Percentiles rank a stretch among this genome's conserved stretches.
Evolutionary conservation across 2,329 filamentous ascomycete species (phyloP).

Genomic region (Aspergillus sclerotialis): DNA sequence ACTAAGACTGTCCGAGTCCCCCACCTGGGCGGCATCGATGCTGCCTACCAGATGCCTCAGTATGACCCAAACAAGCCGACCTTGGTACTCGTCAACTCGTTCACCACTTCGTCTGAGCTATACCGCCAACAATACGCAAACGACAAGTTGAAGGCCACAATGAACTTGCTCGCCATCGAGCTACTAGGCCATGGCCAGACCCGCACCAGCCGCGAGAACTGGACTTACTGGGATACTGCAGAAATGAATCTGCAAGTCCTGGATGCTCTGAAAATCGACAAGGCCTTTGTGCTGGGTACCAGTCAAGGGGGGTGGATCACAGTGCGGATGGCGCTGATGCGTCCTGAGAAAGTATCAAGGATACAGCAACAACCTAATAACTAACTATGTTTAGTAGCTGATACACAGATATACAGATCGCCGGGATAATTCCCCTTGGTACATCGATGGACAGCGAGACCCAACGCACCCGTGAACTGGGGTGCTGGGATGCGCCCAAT

Average conservation of each 20-base stretch:
- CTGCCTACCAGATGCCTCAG: conserved; percentile 42
- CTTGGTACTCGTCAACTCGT: conserved; percentile 45
- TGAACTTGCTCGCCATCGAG: conserved; percentile 50
- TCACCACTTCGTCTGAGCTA: conserved; percentile 44
- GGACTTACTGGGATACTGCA: conserved; percentile 51
- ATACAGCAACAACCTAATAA: neutral
- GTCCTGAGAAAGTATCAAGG: conserved; percentile 36
- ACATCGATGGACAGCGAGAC: conserved; percentile 48
- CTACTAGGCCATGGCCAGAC: conserved; percentile 48
- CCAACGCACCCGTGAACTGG: conserved; percentile 33
- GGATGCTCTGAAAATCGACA: conserved; percentile 40
- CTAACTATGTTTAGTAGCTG: neutral
- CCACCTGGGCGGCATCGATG: conserved; percentile 45
- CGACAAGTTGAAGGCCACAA: conserved; percentile 23
- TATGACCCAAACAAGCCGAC: conserved; percentile 47
- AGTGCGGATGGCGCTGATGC: conserved; percentile 46
- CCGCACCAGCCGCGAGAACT: conserved; percentile 37
- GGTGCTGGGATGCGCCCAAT: conserved; percentile 43
- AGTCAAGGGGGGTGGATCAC: conserved; percentile 50
- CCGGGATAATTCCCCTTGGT: conserved; percentile 46
- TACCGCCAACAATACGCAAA: conserved; percentile 36
- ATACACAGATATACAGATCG: conserved; percentile 30
- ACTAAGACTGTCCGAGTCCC: conserved; percentile 36
- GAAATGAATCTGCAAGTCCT: conserved; percentile 50
- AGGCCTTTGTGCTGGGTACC: conserved; percentile 44